Conservation (phyloP, 495 filamentous ascomycete species). For the Neurospora sp. region DNA sequence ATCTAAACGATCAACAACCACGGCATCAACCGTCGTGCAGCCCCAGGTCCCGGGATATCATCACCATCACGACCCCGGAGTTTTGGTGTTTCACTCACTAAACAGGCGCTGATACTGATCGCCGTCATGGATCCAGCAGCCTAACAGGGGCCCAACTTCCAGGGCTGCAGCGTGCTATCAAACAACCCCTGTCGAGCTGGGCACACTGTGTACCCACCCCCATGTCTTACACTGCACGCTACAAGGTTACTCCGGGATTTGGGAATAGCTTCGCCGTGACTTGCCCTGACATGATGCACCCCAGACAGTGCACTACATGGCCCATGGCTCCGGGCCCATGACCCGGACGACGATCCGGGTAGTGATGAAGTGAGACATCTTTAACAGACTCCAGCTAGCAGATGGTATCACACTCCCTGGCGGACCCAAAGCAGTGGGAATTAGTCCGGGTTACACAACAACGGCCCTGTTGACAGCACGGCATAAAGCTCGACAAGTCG, state of each 20-base stretch:
- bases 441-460: neutral
- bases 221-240: neutral
- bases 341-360: neutral
- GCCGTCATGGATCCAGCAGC: neutral
- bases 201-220: neutral
- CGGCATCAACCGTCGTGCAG: neutral
- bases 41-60: neutral
- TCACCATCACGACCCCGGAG: neutral
- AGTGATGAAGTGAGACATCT: neutral
- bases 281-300: neutral
- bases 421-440: neutral
- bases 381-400: neutral
- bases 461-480: neutral
- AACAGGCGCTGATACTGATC: neutral
- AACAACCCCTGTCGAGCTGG: neutral
- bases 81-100: neutral
- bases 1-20: neutral
- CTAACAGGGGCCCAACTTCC: neutral
- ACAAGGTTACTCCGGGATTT: neutral
- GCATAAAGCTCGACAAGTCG: neutral
- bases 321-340: neutral
- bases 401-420: neutral
- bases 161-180: neutral
- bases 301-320: neutral
- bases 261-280: neutral